A percentile compares a stretch with the other conserved stretches of the same genome.
These are phyloP conservation scores for Teunomyces tritomae DNA, from an alignment of 805 yeast species.

Conservation along the genomic window DNA sequence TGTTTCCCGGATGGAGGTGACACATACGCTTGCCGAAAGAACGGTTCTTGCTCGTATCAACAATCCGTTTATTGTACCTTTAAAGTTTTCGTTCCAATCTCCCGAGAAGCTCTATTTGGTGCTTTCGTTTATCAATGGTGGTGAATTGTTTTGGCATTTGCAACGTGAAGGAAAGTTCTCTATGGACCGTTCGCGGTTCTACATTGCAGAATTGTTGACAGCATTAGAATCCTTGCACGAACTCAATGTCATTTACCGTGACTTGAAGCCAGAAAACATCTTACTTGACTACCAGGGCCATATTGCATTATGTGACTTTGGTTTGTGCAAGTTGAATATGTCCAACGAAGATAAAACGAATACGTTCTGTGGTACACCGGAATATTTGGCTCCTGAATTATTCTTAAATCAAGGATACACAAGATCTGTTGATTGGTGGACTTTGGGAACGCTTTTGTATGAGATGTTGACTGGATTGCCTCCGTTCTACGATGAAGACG, in stretches of 20 bases:
- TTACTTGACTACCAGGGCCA: constrained; percentile 95
- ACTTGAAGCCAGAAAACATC: constrained; percentile 94
- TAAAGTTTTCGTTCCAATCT: constrained; percentile 94
- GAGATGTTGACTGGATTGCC: constrained; percentile 98
- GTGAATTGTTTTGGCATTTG: constrained; percentile 91
- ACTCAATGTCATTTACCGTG: constrained; percentile 90
- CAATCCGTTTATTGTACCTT: constrained; percentile 94
- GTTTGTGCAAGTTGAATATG: constrained; percentile 95
- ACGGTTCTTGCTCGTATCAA: constrained; percentile 90
- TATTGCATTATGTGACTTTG: constrained; percentile 96
- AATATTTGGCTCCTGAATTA: constrained; percentile 93
- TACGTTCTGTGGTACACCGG: constrained; percentile 98
- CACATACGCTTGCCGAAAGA: constrained; percentile 94
- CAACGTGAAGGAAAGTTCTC: constrained; percentile 89
- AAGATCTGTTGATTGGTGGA: constrained; percentile 98
- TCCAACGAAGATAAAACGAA: constrained; percentile 79
- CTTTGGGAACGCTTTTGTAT: constrained; percentile 86
- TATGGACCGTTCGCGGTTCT: constrained; percentile 84
- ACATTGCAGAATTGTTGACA: constrained; percentile 88
- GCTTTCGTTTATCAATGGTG: constrained; percentile 92
- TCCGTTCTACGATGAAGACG: constrained; percentile 94
- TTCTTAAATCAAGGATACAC: constrained; percentile 91
- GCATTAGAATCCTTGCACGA: constrained; percentile 92
- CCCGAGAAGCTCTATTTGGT: constrained; percentile 93
- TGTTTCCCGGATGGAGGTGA: constrained; percentile 90